phyloP scores from a whole-genome alignment of 1,139 yeast genomes.

The Hanseniaspora sp. region DNA sequence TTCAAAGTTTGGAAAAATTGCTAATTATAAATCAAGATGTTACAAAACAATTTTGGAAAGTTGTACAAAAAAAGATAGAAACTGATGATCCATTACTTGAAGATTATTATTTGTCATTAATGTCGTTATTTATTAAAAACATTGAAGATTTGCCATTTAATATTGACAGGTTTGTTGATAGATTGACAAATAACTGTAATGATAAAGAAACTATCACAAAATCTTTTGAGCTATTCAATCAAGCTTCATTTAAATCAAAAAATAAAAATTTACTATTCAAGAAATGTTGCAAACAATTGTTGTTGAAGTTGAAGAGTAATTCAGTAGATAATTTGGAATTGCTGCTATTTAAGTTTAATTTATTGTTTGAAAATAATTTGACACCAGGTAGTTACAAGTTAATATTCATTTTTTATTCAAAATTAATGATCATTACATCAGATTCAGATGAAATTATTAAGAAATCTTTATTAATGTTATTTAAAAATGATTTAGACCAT shows the following conservation, averaged over 20 bases:
- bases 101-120: constrained; percentile 20
- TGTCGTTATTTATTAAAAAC: constrained; percentile 3
- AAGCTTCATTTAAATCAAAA: neutral
- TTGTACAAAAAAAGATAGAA: constrained; percentile 34
- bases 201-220: neutral
- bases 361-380: neutral
- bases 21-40: constrained; percentile 26
- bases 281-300: constrained; percentile 3
- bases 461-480: neutral
- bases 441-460: neutral
- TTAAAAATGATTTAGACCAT: constrained; percentile 1
- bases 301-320: neutral
- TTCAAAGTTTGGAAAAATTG: constrained; percentile 49
- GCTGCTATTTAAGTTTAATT: neutral
- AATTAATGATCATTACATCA: neutral
- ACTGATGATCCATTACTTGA: constrained; percentile 28
- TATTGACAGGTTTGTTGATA: constrained; percentile 8
- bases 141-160: constrained; percentile 3
- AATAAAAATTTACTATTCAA: constrained; percentile 1
- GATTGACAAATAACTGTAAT: neutral
- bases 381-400: constrained; percentile 11
- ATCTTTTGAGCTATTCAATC: neutral
- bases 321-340: neutral
- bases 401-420: constrained; percentile 7
- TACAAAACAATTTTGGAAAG: constrained; percentile 28